Conservation (phyloP, 2,329 filamentous ascomycete genomes). For the Colletotrichum navitas region DNA sequence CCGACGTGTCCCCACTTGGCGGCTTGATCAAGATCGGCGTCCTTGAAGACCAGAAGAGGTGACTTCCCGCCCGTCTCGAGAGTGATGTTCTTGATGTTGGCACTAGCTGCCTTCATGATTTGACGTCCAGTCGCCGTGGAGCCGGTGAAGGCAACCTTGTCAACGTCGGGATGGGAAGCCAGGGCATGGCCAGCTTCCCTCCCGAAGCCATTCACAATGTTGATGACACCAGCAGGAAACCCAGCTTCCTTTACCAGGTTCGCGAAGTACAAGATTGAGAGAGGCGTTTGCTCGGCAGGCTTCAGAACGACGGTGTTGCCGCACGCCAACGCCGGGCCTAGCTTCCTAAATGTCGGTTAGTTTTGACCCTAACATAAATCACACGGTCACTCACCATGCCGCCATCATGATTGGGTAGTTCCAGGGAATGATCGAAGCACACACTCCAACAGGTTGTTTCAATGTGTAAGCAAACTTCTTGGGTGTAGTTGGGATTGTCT, state of each 20-base stretch:
- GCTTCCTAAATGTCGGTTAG: slow-evolving; percentile 70
- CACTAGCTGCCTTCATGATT: slow-evolving; percentile 81
- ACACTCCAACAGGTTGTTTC: slow-evolving; percentile 82
- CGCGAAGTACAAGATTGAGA: slow-evolving; percentile 74
- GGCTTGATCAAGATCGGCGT: slow-evolving; percentile 75
- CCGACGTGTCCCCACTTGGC: slow-evolving; percentile 69
- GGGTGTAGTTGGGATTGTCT: slow-evolving; percentile 77
- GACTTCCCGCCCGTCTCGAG: slow-evolving; percentile 77
- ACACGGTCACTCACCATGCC: slow-evolving; percentile 43
- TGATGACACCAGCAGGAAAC: slow-evolving; percentile 83
- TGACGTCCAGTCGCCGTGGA: slow-evolving; percentile 78
- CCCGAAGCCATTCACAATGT: slow-evolving; percentile 80
- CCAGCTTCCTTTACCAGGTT: slow-evolving; percentile 78
- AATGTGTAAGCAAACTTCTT: slow-evolving; percentile 82
- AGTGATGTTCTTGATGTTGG: slow-evolving; percentile 75
- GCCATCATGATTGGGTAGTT: slow-evolving; percentile 69
- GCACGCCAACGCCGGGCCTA: slow-evolving; percentile 77
- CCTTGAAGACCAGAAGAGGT: slow-evolving; percentile 73
- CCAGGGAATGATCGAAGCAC: slow-evolving; percentile 83
- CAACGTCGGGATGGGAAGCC: slow-evolving; percentile 74
- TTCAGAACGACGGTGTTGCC: slow-evolving; percentile 76
- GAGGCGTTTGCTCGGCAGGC: slow-evolving; percentile 75
- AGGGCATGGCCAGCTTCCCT: slow-evolving; percentile 76
- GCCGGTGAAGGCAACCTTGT: slow-evolving; percentile 85
- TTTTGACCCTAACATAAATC: background rate